Evolutionary conservation across 164 flowering plant genomes (phyloP).

Genomic region (Vitis rupestris): DNA sequence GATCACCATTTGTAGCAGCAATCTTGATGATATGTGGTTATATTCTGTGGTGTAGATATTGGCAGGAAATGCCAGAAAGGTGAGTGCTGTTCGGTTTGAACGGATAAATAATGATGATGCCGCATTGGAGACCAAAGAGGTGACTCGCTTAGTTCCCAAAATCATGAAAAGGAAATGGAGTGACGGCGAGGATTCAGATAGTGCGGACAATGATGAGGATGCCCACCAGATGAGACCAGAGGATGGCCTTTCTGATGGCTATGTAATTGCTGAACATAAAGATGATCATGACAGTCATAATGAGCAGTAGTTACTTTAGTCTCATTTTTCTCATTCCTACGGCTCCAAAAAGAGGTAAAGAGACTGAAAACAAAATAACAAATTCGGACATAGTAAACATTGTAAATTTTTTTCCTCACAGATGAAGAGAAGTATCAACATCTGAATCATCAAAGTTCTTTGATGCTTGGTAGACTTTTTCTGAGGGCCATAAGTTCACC

Average conservation of each 20-base stretch:
- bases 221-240: slow-evolving; percentile 29
- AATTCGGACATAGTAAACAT: slow-evolving; percentile 11
- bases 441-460: slow-evolving; percentile 35
- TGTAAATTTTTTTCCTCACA: slow-evolving; percentile 31
- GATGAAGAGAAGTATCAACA: slow-evolving; percentile 71
- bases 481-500: slow-evolving; percentile 12
- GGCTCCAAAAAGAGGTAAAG: slow-evolving; percentile 13
- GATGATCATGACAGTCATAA: slow-evolving; percentile 25
- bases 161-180: slow-evolving; percentile 66
- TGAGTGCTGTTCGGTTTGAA: slow-evolving; percentile 85
- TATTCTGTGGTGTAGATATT: slow-evolving; percentile 60
- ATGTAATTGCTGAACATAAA: slow-evolving; percentile 38
- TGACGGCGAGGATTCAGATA: slow-evolving; percentile 36
- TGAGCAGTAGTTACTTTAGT: slow-evolving; percentile 29
- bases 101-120: slow-evolving; percentile 44
- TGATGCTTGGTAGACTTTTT: slow-evolving; percentile 17
- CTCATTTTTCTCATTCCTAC: slow-evolving; percentile 20
- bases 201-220: slow-evolving; percentile 22
- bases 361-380: slow-evolving; percentile 8
- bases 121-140: slow-evolving; percentile 49
- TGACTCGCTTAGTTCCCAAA: slow-evolving; percentile 66
- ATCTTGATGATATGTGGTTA: not conserved
- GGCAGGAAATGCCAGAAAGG: slow-evolving; percentile 96
- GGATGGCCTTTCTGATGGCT: slow-evolving; percentile 28
- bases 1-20: not conserved